These are phyloP conservation scores for Protomyces pachydermus DNA, from an alignment of 1,139 yeast genomes.

Conservation along the genomic window DNA sequence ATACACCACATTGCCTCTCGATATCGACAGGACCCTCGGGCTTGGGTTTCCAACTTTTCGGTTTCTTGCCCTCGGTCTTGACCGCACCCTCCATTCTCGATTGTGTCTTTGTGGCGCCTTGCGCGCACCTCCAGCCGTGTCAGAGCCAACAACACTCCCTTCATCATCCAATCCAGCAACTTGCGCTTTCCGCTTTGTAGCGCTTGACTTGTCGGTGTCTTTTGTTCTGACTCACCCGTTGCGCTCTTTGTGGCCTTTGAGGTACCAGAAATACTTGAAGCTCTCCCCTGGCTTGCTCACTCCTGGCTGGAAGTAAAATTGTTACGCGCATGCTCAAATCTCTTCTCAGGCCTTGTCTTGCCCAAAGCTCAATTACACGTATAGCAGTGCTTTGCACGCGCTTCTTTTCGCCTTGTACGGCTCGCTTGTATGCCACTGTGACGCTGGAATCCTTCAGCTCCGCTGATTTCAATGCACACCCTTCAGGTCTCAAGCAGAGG, in stretches of 20 bases:
- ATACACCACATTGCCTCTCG: conserved; percentile 94
- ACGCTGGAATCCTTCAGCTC: background rate
- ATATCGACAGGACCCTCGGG: conserved; percentile 57
- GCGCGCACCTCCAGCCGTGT: background rate
- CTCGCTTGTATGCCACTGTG: background rate
- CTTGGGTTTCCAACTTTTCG: conserved; percentile 12
- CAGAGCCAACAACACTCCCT: background rate
- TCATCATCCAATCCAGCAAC: background rate
- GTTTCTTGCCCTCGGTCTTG: conserved; percentile 14
- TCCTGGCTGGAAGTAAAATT: too few relatives aligned
- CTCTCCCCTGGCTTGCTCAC: too few relatives aligned
- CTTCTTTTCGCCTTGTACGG: background rate
- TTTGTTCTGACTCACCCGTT: background rate
- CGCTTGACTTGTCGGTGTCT: background rate
- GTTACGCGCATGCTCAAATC: background rate
- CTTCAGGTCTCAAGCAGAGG: background rate
- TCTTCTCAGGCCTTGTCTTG: background rate
- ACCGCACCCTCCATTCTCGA: background rate
- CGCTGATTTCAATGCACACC: background rate
- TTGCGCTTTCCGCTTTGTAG: background rate
- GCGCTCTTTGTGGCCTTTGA: conserved; percentile 3
- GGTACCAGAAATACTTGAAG: background rate
- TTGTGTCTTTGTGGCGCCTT: background rate
- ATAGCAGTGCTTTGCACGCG: background rate
- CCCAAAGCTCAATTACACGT: background rate